These are phyloP conservation scores for Quercus alba DNA, from an alignment of 306 rosid species.

Conservation along the genomic window DNA sequence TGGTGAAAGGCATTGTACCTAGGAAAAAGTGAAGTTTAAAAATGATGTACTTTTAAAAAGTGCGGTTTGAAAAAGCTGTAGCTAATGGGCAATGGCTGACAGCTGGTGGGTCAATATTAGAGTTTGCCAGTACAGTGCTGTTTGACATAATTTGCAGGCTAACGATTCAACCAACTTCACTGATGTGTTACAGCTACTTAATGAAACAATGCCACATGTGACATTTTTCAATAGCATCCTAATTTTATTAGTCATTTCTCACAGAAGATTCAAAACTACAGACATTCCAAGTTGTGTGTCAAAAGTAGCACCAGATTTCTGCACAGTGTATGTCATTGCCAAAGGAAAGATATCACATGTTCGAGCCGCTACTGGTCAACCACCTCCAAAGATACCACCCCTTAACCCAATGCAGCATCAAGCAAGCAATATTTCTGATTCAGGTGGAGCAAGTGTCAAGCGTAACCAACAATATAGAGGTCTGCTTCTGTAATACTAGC, in stretches of 20 bases:
- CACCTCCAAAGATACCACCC: slow-evolving; percentile 20
- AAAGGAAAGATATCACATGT: slow-evolving; percentile 68
- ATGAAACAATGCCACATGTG: background rate
- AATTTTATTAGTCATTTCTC: background rate
- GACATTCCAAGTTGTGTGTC: slow-evolving; percentile 61
- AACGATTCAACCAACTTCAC: background rate
- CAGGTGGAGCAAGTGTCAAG: background rate
- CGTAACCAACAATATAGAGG: slow-evolving; percentile 29
- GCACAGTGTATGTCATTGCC: slow-evolving; percentile 69
- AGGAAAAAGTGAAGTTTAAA: too few species aligned
- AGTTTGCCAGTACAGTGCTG: background rate
- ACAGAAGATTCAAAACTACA: slow-evolving; percentile 62
- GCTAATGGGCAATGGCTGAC: too few species aligned
- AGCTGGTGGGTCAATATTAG: background rate
- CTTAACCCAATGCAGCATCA: slow-evolving; percentile 18
- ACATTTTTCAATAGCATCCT: background rate
- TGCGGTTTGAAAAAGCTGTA: too few species aligned
- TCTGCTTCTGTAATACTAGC: slow-evolving; percentile 10
- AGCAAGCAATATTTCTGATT: slow-evolving; percentile 6
- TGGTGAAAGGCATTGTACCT: too few species aligned
- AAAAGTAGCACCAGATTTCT: slow-evolving; percentile 64
- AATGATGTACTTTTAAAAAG: too few species aligned
- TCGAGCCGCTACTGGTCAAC: slow-evolving; percentile 38
- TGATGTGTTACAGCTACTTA: background rate
- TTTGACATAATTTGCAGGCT: background rate